phyloP scores from a whole-genome alignment of 495 filamentous ascomycete genomes.

The Aspergillus sparsus region DNA sequence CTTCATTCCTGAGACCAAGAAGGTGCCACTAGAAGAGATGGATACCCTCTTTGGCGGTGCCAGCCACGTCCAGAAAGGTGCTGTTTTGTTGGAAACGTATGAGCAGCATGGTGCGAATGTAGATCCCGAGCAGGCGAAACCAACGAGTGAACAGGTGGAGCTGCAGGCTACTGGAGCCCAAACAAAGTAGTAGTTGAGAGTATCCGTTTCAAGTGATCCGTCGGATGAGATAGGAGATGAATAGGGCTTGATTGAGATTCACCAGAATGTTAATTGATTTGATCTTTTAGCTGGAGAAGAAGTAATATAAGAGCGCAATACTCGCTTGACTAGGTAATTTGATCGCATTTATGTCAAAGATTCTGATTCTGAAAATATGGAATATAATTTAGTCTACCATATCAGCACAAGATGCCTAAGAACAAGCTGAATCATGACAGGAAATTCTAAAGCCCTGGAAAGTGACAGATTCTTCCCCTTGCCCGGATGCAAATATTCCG shows the following conservation, averaged over 20 bases:
- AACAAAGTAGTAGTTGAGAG: background rate
- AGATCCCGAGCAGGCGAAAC: background rate
- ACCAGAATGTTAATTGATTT: too few species aligned
- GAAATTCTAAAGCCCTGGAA: background rate
- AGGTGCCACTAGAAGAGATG: constrained; percentile 64
- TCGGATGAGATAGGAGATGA: too few species aligned
- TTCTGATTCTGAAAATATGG: too few species aligned
- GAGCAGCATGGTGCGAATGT: background rate
- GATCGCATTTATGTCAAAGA: too few species aligned
- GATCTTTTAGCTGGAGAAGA: too few species aligned
- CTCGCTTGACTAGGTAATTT: too few species aligned
- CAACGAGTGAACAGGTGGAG: background rate
- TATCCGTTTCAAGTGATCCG: too few species aligned
- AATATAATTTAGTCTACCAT: too few species aligned
- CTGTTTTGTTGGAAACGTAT: background rate
- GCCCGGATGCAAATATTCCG: background rate
- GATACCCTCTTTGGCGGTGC: constrained; percentile 58
- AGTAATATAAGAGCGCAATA: too few species aligned
- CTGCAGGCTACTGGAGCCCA: background rate
- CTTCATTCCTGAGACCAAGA: constrained; percentile 73
- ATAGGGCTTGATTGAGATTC: too few species aligned
- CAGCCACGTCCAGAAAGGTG: constrained; percentile 46
- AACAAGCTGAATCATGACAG: too few species aligned
- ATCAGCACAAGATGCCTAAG: too few species aligned
- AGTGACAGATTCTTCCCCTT: background rate